Evolutionary conservation across 257 asterid species (phyloP), one percentile per base, ranked within the genome.

Genomic region (Gentiana dahurica): DNA sequence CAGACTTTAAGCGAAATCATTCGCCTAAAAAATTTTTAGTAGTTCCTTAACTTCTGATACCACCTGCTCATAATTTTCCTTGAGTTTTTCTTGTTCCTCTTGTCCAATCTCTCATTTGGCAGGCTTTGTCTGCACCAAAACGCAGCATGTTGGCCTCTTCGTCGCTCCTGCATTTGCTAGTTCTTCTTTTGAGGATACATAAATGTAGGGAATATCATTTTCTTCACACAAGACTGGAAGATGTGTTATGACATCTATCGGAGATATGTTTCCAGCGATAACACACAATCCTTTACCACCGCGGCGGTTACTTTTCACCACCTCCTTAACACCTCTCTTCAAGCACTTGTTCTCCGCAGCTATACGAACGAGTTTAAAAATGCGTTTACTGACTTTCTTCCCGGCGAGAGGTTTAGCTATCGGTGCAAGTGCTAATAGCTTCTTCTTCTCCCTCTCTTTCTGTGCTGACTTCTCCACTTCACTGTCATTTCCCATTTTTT

Each of bases 291-390:
- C 98, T 67, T 87, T 87, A 64, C 81, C 79, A 34, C 96, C 96
- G 13, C 96, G 95, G 58, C 95, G 89, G 55, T 79, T 87, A 57
- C 95, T 85, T 71, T 91, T 91, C 24, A 87, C 95, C 2, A 91
- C 98, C 72, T 91, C 98, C 80, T 91, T 87, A 47, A 91, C 96
- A 33, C 98, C 96, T 67, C 96, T 85, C 79, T 87, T 91, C 82
- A 91, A 81, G 79, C 98, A 87, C 68, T 87, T 91, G 56, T 73
- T 79, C 74, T 91, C 96, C 56, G 95, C 87, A 66, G 95, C 98
- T 90, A 73, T 73, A 49, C 96, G 95, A 72, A 85, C 95, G 64
- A 91, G 96, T 52, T 87, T 91, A 62, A 91, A 81, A 39, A 90
- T 77, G 54, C 83, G 84, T 71, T 91, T 87, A 81, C 83, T 62